These are phyloP conservation scores for Angomonas ambiguus DNA, from an alignment of 208 protist genomes.

Conservation along the genomic window DNA sequence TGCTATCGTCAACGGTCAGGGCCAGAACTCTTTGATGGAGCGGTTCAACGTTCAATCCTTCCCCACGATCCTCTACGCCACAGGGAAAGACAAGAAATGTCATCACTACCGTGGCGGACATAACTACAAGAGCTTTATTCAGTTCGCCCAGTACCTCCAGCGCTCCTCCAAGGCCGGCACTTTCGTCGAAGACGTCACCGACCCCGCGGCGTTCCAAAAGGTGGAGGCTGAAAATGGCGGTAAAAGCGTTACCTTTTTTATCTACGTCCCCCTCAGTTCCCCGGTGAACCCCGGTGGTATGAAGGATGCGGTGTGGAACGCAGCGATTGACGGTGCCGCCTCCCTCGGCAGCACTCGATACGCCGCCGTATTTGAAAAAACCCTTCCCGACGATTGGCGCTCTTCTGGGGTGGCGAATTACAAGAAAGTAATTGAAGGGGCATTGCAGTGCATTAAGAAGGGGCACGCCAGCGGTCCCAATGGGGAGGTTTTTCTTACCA, in stretches of 20 bases:
- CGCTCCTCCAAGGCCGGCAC: conserved; percentile 32
- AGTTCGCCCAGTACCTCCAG: conserved; percentile 58
- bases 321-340: conserved; percentile 45
- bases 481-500: conserved; percentile 59
- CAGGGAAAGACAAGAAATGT: conserved; percentile 43
- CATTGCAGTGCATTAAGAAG: conserved; percentile 29
- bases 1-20: conserved; percentile 54
- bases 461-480: conserved; percentile 38
- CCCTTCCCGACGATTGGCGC: conserved; percentile 30
- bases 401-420: conserved; percentile 26
- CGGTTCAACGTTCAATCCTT: conserved; percentile 58
- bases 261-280: conserved; percentile 44
- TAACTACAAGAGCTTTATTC: conserved; percentile 45
- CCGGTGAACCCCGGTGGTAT: conserved; percentile 19
- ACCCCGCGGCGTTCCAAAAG: conserved; percentile 26
- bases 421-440: conserved; percentile 35
- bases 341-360: conserved; percentile 72
- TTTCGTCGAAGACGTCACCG: conserved; percentile 63
- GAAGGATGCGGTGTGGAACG: conserved; percentile 41
- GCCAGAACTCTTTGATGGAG: conserved; percentile 30
- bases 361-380: conserved; percentile 53
- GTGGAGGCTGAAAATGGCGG: conserved; percentile 26
- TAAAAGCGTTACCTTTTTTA: conserved; percentile 65
- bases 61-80: conserved; percentile 80
- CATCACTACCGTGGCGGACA: conserved; percentile 49